A percentile compares a stretch with the other conserved stretches of the same genome.
These are phyloP conservation scores for Arctostaphylos glauca DNA, from an alignment of 148 eudicot genomes.

Conservation along the genomic window DNA sequence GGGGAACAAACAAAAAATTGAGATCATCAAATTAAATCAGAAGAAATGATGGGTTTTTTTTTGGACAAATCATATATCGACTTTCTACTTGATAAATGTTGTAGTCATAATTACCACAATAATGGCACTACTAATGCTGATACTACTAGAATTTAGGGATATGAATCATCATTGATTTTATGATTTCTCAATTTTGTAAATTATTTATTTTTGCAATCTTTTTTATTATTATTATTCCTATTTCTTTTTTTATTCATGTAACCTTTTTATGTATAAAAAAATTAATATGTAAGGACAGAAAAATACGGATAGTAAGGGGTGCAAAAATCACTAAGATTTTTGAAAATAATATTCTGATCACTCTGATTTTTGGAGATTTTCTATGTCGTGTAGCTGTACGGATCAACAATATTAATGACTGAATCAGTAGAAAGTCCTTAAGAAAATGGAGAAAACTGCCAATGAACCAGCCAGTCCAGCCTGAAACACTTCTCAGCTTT, in stretches of 20 bases:
- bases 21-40: constrained; percentile 29
- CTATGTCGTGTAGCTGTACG: constrained; percentile 23
- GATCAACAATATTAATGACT: constrained; percentile 28
- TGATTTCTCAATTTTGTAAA: background rate
- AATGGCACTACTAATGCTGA: constrained; percentile 21
- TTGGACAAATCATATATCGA: constrained; percentile 17
- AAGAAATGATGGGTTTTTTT: constrained; percentile 24
- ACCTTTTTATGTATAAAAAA: no score
- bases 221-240: background rate
- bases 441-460: constrained; percentile 14
- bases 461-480: constrained; percentile 12
- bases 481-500: constrained; percentile 24
- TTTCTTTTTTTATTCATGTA: no score
- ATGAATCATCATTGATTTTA: background rate
- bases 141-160: background rate
- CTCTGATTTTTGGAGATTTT: constrained; percentile 8
- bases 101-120: constrained; percentile 18
- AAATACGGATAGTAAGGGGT: no score
- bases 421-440: constrained; percentile 23
- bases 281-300: no score
- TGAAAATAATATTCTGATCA: background rate
- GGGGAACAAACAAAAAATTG: constrained; percentile 27
- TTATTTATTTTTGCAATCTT: background rate
- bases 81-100: constrained; percentile 23
- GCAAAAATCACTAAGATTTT: no score